A percentile compares a stretch with the other conserved stretches of the same genome.
These are phyloP conservation scores for Prunus dulcis DNA, from an alignment of 306 rosid genomes.

Conservation along the genomic window DNA sequence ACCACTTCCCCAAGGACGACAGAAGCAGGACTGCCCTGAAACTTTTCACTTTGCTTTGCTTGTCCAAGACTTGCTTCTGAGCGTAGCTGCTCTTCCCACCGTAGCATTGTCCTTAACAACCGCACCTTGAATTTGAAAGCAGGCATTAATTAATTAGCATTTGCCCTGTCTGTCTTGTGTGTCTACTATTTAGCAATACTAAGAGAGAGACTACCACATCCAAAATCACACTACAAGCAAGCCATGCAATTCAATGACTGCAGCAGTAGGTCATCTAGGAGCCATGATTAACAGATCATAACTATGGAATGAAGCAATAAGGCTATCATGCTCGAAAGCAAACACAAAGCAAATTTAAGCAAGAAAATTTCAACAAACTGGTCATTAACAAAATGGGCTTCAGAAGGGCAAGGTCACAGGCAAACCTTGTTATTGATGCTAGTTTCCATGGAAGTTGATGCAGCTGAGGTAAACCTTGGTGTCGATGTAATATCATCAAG, in stretches of 20 bases:
- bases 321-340: not conserved
- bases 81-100: slow-evolving; percentile 89
- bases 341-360: not conserved
- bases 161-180: not conserved
- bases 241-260: not conserved
- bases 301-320: not conserved
- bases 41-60: slow-evolving; percentile 27
- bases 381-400: not conserved
- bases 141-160: slow-evolving; percentile 6
- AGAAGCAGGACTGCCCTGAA: slow-evolving; percentile 27
- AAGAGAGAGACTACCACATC: not conserved
- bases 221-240: not conserved
- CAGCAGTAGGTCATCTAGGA: not conserved
- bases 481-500: slow-evolving; percentile 45
- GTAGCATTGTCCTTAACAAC: slow-evolving; percentile 79
- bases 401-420: slow-evolving; percentile 2
- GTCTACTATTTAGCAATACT: too few relatives aligned
- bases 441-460: slow-evolving; percentile 59
- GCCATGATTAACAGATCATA: not conserved
- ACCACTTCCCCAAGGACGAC: slow-evolving; percentile 74
- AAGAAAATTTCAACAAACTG: not conserved
- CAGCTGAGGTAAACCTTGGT: slow-evolving; percentile 43
- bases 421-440: slow-evolving; percentile 80
- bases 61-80: slow-evolving; percentile 60
- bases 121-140: slow-evolving; percentile 51